Percentiles rank a stretch among this genome's conserved stretches.
Conservation (phyloP, 139 green algal species). For the Zygnema cylindricum region DNA sequence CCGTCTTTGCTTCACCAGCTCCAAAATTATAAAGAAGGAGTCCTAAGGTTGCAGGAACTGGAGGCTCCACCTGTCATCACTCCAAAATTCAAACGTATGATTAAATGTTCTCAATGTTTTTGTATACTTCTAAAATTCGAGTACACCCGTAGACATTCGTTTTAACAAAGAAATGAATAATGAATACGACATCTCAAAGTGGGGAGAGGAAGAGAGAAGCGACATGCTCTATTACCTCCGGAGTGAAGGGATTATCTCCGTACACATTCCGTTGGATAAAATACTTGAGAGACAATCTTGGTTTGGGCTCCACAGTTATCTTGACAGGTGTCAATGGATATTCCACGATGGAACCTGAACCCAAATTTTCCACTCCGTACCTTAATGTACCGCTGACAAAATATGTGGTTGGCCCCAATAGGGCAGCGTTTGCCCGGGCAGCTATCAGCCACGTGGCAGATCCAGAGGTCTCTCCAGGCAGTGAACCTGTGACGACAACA, state of each 20-base stretch:
- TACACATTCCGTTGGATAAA: background rate
- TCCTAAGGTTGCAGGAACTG: background rate
- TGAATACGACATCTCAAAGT: background rate
- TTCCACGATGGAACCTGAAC: background rate
- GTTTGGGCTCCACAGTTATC: background rate
- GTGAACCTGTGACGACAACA: background rate
- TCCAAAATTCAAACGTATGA: background rate
- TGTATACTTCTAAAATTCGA: background rate
- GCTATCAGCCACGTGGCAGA: background rate
- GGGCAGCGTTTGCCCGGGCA: background rate
- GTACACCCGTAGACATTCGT: too few species aligned
- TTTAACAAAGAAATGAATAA: background rate
- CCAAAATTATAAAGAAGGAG: background rate
- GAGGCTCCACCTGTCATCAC: background rate
- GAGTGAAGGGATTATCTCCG: background rate
- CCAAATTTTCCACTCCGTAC: background rate
- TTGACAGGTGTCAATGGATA: background rate
- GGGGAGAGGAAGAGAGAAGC: background rate
- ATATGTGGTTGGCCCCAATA: background rate
- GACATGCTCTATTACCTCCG: background rate
- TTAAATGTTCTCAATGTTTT: background rate
- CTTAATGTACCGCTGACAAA: background rate
- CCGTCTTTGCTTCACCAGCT: background rate
- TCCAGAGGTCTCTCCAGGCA: background rate
- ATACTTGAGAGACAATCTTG: background rate